Percentiles rank a stretch among this genome's conserved stretches.
Conservation (phyloP, 2,329 filamentous ascomycete species). For the Cordyceps pruinosa region DNA sequence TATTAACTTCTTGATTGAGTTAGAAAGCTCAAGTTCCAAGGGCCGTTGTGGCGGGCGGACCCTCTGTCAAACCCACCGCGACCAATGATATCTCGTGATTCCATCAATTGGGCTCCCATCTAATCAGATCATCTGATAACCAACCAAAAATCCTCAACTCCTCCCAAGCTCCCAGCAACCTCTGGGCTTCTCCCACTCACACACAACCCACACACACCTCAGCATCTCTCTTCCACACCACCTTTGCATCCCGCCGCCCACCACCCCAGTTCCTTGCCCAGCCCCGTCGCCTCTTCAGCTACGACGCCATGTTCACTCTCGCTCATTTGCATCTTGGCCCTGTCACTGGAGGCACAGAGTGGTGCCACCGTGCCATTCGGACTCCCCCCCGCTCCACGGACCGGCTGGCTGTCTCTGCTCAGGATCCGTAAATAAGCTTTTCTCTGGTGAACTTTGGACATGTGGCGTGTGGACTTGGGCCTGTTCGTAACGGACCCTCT, state of each 20-base stretch:
- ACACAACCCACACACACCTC: not conserved
- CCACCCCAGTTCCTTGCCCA: too few relatives aligned
- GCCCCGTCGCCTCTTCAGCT: too few relatives aligned
- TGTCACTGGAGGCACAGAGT: too few relatives aligned
- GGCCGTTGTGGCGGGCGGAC: not conserved
- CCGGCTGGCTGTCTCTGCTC: not conserved
- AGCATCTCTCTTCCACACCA: not conserved
- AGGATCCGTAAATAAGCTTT: not conserved
- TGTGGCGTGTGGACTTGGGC: not conserved
- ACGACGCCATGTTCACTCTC: too few relatives aligned
- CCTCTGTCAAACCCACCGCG: not conserved
- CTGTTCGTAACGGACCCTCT: not conserved
- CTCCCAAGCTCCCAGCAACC: not conserved
- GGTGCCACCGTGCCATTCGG: not conserved
- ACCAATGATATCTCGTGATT: conserved; percentile 6
- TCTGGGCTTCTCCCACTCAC: not conserved
- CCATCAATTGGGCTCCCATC: conserved; percentile 16
- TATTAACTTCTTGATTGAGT: not conserved
- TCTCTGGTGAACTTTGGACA: not conserved
- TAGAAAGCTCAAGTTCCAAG: not conserved
- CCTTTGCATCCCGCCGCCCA: too few relatives aligned
- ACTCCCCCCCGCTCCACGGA: not conserved
- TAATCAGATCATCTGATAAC: conserved; percentile 22
- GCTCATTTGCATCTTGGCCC: too few relatives aligned
- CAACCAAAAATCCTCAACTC: not conserved